Evolutionary conservation across 805 yeast species (phyloP), one percentile per base, ranked within the genome.

Genomic region (Cyberlindnera misumaiensis): DNA sequence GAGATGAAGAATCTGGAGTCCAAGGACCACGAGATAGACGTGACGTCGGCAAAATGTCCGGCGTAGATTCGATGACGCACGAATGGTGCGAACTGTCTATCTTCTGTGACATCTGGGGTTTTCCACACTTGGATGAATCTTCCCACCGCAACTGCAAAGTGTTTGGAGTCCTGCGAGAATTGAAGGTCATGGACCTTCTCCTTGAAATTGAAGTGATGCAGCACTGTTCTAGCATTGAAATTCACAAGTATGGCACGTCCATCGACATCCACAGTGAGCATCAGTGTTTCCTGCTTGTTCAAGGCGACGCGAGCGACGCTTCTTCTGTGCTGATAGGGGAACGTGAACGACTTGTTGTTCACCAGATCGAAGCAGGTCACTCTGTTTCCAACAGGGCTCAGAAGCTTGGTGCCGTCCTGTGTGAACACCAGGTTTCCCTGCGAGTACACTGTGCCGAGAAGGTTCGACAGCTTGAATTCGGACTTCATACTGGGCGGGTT

Each of bases 331-430:
- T 93, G 96, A 60, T 88, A 93, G 51, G 79, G 77, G 56, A 90
- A 84, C 1, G 98, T 93, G 65, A 76, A 89, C 3, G 96, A 84
- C 50, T 77, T 80, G 60, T 82, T 88, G 55, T 84, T 81, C 36
- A 84, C 70, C 45, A 90, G 68, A 62, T 93, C 96, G 62, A 89
- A 93, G 40, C 84, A 85, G 13, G 88, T 72, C 24, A 93, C 89
- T 55, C 97, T 65, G 59, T 90, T 93, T 11, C 98, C 98, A 3
- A 93, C 97, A 0, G 98, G 97, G 42, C 93, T 80, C 33, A 93
- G 63, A 26, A 93, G 67, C 40, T 76, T 73, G 10, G 83, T 77
- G 3, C 98, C 98, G 56, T 89, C 96, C 1, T 80, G 76, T 1
- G 95, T 80, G 64, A 82, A 93, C 5, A 81, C 69, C 20, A 93